phyloP scores from a whole-genome alignment of 1,139 yeast species.

The Tardiomyces depauwii region DNA sequence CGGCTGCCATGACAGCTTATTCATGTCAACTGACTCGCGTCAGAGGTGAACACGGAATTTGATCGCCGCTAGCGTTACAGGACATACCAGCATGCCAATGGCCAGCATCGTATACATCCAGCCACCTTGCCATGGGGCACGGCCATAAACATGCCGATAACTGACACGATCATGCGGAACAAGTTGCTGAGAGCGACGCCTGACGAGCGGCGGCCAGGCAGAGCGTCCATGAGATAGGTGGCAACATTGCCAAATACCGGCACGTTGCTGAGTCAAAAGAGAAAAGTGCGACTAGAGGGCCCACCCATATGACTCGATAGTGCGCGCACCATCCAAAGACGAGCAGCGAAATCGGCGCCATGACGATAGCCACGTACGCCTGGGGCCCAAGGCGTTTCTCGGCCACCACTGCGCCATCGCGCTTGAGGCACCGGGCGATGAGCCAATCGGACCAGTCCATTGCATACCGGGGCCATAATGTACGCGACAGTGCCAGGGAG shows the following conservation, averaged over 20 bases:
- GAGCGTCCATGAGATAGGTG: conserved; percentile 71
- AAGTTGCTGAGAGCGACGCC: conserved; percentile 79
- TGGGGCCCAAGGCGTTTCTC: conserved; percentile 76
- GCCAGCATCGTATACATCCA: conserved; percentile 59
- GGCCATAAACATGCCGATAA: conserved; percentile 61
- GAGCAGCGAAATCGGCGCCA: conserved; percentile 55
- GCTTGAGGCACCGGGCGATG: conserved; percentile 40
- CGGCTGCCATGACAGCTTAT: no score
- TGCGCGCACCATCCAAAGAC: conserved; percentile 79
- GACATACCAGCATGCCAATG: conserved; percentile 33
- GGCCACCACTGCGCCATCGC: conserved; percentile 52
- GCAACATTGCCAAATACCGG: conserved; percentile 71
- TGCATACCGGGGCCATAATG: conserved; percentile 57
- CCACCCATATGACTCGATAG: conserved; percentile 57
- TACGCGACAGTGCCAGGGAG: conserved; percentile 78
- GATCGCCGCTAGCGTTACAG: conserved; percentile 36
- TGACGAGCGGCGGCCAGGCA: conserved; percentile 84
- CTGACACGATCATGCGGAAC: conserved; percentile 62
- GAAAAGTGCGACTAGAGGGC: conserved; percentile 67
- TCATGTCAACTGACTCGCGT: conserved; percentile 48
- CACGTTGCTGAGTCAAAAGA: conserved; percentile 76
- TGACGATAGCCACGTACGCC: conserved; percentile 48
- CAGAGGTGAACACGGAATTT: conserved; percentile 50
- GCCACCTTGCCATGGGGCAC: conserved; percentile 60
- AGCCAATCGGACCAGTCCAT: conserved; percentile 76